These are phyloP conservation scores for Picea sitchensis DNA, from an alignment of 75 land plant species.

Conservation along the genomic window DNA sequence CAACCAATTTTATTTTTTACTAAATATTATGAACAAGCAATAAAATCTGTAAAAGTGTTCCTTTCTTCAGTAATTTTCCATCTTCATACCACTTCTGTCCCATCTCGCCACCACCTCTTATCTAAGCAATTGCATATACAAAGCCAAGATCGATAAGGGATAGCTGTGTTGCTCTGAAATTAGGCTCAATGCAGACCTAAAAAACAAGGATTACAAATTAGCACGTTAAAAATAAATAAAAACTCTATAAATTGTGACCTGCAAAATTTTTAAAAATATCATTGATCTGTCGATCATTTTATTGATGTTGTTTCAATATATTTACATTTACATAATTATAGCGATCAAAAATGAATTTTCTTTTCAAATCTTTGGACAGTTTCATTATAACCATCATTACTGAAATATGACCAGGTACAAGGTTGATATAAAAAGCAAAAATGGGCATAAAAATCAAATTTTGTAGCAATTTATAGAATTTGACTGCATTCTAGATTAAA, in stretches of 20 bases:
- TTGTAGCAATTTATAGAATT: no score
- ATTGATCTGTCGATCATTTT: neutral
- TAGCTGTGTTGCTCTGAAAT: conserved; percentile 58
- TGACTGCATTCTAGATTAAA: no score
- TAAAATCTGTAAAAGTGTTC: conserved; percentile 96
- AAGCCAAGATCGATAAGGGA: conserved; percentile 88
- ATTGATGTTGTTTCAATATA: no score
- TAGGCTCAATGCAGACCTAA: conserved; percentile 76
- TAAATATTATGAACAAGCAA: conserved; percentile 83
- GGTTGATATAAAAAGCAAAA: no score
- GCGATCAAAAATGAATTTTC: neutral
- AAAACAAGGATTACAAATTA: neutral
- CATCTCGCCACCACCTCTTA: conserved; percentile 99
- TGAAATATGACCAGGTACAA: no score
- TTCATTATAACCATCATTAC: no score
- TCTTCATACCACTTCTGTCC: conserved; percentile 97
- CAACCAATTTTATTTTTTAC: conserved; percentile 65
- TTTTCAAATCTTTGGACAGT: neutral
- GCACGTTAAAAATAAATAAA: conserved; percentile 2
- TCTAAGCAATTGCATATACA: conserved; percentile 89
- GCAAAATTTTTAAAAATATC: neutral
- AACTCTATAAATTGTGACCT: neutral
- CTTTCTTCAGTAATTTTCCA: conserved; percentile 79
- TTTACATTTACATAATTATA: neutral
- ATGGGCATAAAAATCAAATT: no score